Conservation (phyloP, 1,284 basidiomycete species). For the Melampsora medusae region DNA sequence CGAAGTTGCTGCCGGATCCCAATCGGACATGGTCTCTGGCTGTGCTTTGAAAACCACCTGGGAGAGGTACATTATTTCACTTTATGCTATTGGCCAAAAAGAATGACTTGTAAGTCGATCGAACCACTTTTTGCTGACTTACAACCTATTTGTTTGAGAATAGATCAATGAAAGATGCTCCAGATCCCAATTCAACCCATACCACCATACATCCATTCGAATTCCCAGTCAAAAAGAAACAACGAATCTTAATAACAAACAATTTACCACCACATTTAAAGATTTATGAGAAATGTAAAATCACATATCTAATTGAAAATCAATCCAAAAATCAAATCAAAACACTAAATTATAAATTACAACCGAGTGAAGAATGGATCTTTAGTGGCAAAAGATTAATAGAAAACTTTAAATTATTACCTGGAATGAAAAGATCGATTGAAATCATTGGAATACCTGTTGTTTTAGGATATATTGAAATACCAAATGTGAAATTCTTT, state of each 20-base stretch:
- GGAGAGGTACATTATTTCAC: slow-evolving; percentile 23
- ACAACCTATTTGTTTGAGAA: no score
- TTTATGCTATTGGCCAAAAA: neutral
- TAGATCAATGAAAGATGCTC: neutral
- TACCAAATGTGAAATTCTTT: neutral
- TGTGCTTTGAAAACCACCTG: slow-evolving; percentile 24
- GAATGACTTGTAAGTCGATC: no score
- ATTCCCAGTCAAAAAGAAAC: neutral
- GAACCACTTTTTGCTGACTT: no score
- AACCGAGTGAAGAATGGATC: neutral
- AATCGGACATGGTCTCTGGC: neutral
- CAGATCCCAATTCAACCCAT: neutral
- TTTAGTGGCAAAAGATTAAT: neutral
- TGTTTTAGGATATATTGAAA: neutral
- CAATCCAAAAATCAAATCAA: neutral
- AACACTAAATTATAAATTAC: neutral
- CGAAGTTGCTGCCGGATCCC: slow-evolving; percentile 9
- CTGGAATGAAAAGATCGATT: neutral
- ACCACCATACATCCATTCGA: neutral
- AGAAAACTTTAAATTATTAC: neutral
- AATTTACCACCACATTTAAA: neutral
- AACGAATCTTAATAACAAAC: neutral
- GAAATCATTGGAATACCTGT: neutral
- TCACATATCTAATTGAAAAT: neutral
- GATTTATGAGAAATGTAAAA: neutral